A percentile compares a stretch with the other conserved stretches of the same genome.
Evolutionary conservation across 2,329 filamentous ascomycete species (phyloP).

Genomic region (Sphaerulina musiva): DNA sequence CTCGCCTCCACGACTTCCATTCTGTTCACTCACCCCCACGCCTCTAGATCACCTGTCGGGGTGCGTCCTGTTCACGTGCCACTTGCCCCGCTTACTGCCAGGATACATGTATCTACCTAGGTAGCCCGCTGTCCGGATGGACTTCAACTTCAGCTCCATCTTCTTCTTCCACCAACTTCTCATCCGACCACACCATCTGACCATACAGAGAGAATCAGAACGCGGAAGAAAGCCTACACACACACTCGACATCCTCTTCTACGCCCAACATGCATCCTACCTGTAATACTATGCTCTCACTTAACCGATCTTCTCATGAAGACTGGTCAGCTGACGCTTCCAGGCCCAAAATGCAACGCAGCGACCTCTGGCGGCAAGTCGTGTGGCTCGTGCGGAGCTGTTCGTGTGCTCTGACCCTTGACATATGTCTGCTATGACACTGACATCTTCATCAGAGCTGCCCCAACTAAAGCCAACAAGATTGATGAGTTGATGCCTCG

Average conservation of each 20-base stretch:
- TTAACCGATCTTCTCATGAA: background rate
- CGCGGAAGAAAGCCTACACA: no score
- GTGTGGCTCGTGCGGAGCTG: constrained; percentile 31
- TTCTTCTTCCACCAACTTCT: no score
- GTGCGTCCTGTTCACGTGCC: no score
- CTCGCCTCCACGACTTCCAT: no score
- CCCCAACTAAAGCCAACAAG: constrained; percentile 19
- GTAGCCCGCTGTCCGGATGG: no score
- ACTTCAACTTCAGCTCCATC: background rate
- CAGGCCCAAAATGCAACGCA: constrained; percentile 32
- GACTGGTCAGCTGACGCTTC: constrained; percentile 2
- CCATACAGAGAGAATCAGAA: no score
- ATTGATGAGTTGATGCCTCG: background rate
- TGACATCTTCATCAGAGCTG: constrained; percentile 21
- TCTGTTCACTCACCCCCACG: no score
- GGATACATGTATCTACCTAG: no score
- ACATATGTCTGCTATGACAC: background rate
- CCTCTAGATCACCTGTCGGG: no score
- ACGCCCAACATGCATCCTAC: constrained; percentile 18
- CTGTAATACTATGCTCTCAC: constrained; percentile 10
- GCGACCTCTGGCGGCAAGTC: constrained; percentile 29
- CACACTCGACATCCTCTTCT: background rate
- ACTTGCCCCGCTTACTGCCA: no score
- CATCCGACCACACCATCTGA: no score
- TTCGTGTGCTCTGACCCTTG: constrained; percentile 14